Conservation (phyloP, 2,329 filamentous ascomycete species). For the Microdochium nivale region DNA sequence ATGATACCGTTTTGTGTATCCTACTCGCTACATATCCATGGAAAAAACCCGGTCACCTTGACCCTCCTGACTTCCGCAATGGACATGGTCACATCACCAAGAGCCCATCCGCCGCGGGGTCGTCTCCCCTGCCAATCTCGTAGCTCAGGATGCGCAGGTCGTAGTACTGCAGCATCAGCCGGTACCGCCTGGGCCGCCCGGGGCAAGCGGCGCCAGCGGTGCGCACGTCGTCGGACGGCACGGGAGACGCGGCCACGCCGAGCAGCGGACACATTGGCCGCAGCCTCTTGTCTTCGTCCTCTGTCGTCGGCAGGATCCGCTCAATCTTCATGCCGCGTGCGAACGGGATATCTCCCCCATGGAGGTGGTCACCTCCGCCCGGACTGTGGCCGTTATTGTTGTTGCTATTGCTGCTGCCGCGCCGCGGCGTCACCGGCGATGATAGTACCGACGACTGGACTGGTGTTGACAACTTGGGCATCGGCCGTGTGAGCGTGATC, state of each 20-base stretch:
- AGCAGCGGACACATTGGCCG: slow-evolving; percentile 45
- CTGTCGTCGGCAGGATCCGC: slow-evolving; percentile 35
- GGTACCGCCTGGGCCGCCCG: slow-evolving; percentile 40
- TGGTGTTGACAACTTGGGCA: not conserved
- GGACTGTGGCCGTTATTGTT: too few relatives aligned
- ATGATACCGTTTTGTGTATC: too few relatives aligned
- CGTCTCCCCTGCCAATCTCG: slow-evolving; percentile 27
- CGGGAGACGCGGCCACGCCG: slow-evolving; percentile 59
- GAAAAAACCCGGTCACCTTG: too few relatives aligned
- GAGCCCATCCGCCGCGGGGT: not conserved
- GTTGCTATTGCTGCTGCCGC: not conserved
- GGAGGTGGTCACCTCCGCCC: slow-evolving; percentile 16
- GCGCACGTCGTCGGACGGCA: slow-evolving; percentile 26
- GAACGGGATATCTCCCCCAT: not conserved
- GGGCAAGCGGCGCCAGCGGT: not conserved
- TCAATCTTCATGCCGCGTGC: slow-evolving; percentile 43
- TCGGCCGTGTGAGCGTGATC: slow-evolving; percentile 46
- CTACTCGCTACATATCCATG: too few relatives aligned
- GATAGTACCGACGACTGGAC: not conserved
- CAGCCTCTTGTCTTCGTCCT: slow-evolving; percentile 33
- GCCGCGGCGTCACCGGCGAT: not conserved
- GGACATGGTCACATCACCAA: not conserved
- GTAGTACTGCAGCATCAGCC: slow-evolving; percentile 60
- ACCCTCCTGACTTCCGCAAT: too few relatives aligned
- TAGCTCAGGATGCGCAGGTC: slow-evolving; percentile 65